Conservation (phyloP, 805 yeast genomes). For the Millerozyma miso region DNA sequence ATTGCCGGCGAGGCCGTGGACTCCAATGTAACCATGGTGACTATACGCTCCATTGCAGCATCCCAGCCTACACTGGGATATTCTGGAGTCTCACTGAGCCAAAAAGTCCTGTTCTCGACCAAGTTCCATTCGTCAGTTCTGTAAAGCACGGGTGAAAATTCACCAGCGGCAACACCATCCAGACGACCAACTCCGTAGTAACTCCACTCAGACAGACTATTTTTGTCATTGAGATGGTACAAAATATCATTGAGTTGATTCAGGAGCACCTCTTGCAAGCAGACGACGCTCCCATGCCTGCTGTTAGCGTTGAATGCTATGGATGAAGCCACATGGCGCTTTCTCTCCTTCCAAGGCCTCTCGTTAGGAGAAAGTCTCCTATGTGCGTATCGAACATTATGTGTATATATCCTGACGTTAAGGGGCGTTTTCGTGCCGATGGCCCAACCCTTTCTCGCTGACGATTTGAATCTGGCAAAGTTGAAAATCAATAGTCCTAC, state of each 20-base stretch:
- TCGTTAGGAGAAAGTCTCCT: slow-evolving; percentile 29
- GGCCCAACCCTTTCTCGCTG: neutral
- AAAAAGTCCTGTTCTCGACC: slow-evolving; percentile 28
- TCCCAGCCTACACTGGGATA: slow-evolving; percentile 41
- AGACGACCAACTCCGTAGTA: slow-evolving; percentile 36
- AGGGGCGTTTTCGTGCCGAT: slow-evolving; percentile 7
- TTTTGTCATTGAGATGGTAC: slow-evolving; percentile 15
- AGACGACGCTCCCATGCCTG: slow-evolving; percentile 30
- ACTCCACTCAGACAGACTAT: slow-evolving; percentile 22
- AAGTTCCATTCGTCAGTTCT: slow-evolving; percentile 27
- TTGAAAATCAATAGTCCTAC: neutral
- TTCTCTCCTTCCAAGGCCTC: slow-evolving; percentile 37
- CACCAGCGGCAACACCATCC: slow-evolving; percentile 29
- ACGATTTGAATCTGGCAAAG: neutral
- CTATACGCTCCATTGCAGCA: slow-evolving; percentile 38
- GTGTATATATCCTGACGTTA: slow-evolving; percentile 30
- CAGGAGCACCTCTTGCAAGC: slow-evolving; percentile 32
- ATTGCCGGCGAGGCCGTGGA: slow-evolving; percentile 24
- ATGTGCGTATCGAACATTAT: slow-evolving; percentile 46
- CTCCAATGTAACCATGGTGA: slow-evolving; percentile 29
- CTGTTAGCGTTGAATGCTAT: slow-evolving; percentile 34
- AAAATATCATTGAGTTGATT: slow-evolving; percentile 27
- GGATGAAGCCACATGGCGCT: slow-evolving; percentile 27
- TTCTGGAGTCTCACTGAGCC: slow-evolving; percentile 40
- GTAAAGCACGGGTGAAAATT: slow-evolving; percentile 35